Evolutionary conservation across 2,329 filamentous ascomycete genomes (phyloP).

Genomic region (Rosellinia necatrix): DNA sequence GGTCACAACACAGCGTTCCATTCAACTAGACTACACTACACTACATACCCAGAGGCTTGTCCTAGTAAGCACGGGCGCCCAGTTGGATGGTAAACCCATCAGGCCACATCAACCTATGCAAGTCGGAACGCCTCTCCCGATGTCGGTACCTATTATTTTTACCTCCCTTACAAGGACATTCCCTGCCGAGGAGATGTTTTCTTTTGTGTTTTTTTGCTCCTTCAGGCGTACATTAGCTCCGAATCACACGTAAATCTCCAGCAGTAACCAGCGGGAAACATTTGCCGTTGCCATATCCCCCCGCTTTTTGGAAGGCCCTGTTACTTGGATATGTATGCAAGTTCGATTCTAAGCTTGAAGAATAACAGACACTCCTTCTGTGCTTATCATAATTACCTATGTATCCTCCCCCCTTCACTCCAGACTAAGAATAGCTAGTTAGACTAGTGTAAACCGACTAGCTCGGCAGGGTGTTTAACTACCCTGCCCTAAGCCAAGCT

Average conservation of each 20-base stretch:
- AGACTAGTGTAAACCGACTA: neutral
- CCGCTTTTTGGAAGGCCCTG: neutral
- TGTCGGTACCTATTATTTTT: constrained; percentile 19
- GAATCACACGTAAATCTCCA: neutral
- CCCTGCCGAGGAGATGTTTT: neutral
- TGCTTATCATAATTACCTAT: neutral
- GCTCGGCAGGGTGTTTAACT: neutral
- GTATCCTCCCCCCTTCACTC: neutral
- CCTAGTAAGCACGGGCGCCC: constrained; percentile 10
- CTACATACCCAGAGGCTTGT: too few relatives aligned
- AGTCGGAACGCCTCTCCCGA: constrained; percentile 25
- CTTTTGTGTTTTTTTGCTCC: neutral
- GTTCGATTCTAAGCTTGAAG: too few relatives aligned
- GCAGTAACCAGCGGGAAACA: neutral
- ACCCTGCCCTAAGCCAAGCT: too few relatives aligned
- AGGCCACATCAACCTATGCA: constrained; percentile 3
- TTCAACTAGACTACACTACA: neutral
- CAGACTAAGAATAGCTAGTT: constrained; percentile 14
- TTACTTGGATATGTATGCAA: too few relatives aligned
- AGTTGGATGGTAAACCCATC: neutral
- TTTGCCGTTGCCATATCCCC: constrained; percentile 2
- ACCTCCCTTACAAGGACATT: constrained; percentile 4
- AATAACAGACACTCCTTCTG: neutral
- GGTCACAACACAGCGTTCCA: neutral
- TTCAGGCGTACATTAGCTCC: constrained; percentile 4